Percentiles rank a stretch among this genome's conserved stretches.
phyloP scores from a whole-genome alignment of 2,329 filamentous ascomycete genomes.

The Talaromyces sp. region DNA sequence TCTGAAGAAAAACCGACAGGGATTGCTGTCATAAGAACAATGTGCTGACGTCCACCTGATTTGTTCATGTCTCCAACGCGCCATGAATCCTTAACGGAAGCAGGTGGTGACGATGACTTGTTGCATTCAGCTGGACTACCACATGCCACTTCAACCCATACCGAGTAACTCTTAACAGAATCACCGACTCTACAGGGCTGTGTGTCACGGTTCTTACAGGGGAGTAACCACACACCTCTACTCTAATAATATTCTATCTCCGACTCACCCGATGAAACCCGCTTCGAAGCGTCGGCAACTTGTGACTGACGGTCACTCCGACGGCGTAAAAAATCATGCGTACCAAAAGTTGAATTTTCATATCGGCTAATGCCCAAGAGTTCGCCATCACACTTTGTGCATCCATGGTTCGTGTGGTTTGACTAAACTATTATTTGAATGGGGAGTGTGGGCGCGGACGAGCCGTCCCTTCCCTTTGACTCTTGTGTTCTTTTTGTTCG shows the following conservation, averaged over 20 bases:
- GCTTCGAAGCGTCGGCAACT: background rate
- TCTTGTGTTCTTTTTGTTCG: background rate
- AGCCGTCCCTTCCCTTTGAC: slow-evolving; percentile 4
- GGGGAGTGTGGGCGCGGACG: background rate
- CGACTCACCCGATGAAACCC: slow-evolving; percentile 2
- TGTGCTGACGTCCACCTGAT: slow-evolving; percentile 4
- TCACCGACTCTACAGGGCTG: background rate
- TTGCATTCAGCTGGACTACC: background rate
- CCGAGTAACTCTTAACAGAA: background rate
- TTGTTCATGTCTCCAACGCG: background rate
- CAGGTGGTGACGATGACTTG: background rate
- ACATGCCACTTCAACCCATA: background rate
- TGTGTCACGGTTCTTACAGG: background rate
- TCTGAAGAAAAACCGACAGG: slow-evolving; percentile 5
- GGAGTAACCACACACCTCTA: background rate
- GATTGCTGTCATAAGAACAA: slow-evolving; percentile 2
- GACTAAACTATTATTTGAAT: background rate
- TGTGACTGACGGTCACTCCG: background rate
- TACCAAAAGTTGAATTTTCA: background rate
- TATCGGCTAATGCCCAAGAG: background rate
- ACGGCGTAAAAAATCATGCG: background rate
- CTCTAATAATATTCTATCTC: background rate
- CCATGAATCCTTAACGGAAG: background rate
- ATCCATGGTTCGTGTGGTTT: slow-evolving; percentile 3
- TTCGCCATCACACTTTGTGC: background rate